These are phyloP conservation scores for Paraphaeosphaeria minitans DNA, from an alignment of 2,329 filamentous ascomycete genomes.

Conservation along the genomic window DNA sequence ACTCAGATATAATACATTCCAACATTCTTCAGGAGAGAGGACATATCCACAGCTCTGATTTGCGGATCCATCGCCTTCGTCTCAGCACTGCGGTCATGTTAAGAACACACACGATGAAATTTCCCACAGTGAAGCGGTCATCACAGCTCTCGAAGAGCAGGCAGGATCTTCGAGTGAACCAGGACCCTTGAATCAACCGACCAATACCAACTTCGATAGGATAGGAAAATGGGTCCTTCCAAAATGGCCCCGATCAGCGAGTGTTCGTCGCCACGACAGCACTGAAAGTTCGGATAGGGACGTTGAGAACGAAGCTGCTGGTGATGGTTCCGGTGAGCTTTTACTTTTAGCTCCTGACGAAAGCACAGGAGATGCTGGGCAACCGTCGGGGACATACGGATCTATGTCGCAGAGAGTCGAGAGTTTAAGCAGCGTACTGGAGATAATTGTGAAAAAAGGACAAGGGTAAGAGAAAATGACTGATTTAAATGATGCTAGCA, in stretches of 20 bases:
- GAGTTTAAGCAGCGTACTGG: slow-evolving; percentile 14
- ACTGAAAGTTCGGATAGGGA: not conserved
- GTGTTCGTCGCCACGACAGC: not conserved
- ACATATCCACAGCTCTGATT: slow-evolving; percentile 11
- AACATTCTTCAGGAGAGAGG: slow-evolving; percentile 5
- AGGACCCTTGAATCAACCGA: not conserved
- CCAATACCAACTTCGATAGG: slow-evolving; percentile 6
- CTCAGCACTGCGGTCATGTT: slow-evolving; percentile 15
- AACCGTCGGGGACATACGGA: slow-evolving; percentile 14
- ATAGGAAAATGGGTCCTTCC: slow-evolving; percentile 14
- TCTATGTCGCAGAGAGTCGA: slow-evolving; percentile 18
- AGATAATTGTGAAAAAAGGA: slow-evolving; percentile 23
- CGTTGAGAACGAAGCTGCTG: not conserved
- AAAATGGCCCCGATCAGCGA: slow-evolving; percentile 13
- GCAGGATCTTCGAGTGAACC: not conserved
- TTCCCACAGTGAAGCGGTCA: not conserved
- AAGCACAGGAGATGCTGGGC: slow-evolving; percentile 14
- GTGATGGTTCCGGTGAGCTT: slow-evolving; percentile 1
- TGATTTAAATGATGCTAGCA: slow-evolving; percentile 13
- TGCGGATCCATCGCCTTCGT: slow-evolving; percentile 5
- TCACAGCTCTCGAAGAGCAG: not conserved
- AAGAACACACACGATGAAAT: not conserved
- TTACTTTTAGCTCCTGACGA: slow-evolving; percentile 20
- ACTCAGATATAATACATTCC: no score
- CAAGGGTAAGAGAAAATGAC: slow-evolving; percentile 22